phyloP scores from a whole-genome alignment of 805 yeast species.

The Ogataea henricii region DNA sequence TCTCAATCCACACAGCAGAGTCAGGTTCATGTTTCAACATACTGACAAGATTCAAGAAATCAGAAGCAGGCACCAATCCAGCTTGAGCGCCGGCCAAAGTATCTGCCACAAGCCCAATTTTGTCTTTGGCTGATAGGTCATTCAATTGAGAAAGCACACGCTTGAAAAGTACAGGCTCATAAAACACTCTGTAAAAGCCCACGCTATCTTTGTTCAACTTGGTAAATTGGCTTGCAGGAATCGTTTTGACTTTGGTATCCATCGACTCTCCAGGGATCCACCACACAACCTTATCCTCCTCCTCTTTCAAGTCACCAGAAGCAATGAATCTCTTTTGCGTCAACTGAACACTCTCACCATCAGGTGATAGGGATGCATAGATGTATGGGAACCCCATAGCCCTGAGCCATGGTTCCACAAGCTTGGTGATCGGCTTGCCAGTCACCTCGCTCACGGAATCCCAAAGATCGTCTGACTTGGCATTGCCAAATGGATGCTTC shows the following conservation, averaged over 20 bases:
- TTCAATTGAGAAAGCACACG: slow-evolving; percentile 42
- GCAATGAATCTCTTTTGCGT: slow-evolving; percentile 63
- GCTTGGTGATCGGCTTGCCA: slow-evolving; percentile 56
- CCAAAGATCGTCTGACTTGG: slow-evolving; percentile 77
- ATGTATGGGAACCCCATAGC: slow-evolving; percentile 75
- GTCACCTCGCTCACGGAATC: slow-evolving; percentile 60
- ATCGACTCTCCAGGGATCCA: slow-evolving; percentile 52
- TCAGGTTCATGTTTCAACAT: slow-evolving; percentile 39
- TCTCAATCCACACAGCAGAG: slow-evolving; percentile 57
- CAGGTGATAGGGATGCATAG: slow-evolving; percentile 43
- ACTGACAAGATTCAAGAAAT: slow-evolving; percentile 46
- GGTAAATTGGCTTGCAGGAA: slow-evolving; percentile 29
- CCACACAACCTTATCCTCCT: slow-evolving; percentile 60
- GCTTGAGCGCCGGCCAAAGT: slow-evolving; percentile 49
- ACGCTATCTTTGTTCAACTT: slow-evolving; percentile 52
- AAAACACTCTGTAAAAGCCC: slow-evolving; percentile 58
- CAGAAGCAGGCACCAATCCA: slow-evolving; percentile 43
- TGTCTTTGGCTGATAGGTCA: slow-evolving; percentile 46
- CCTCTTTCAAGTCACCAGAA: slow-evolving; percentile 58
- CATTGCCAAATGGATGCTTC: slow-evolving; percentile 65
- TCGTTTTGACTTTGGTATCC: slow-evolving; percentile 18
- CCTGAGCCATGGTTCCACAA: slow-evolving; percentile 73
- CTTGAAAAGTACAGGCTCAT: slow-evolving; percentile 44
- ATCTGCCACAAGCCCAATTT: slow-evolving; percentile 58
- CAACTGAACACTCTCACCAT: slow-evolving; percentile 40